Evolutionary conservation across 768 basidiomycete genomes (phyloP).

Genomic region (Boletus barrowsii): DNA sequence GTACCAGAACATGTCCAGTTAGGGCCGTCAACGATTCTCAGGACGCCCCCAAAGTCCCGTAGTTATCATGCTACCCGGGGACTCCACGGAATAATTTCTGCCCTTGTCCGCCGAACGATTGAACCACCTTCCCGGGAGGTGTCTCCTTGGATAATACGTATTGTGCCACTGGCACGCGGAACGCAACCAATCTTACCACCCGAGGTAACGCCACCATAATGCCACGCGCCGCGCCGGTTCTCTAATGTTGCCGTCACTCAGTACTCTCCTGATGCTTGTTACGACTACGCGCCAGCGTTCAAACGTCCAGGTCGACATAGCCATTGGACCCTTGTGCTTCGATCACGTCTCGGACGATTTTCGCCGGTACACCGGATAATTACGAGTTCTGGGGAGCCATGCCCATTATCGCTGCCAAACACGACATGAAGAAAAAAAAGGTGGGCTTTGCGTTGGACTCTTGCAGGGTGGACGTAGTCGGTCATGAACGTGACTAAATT

Average conservation of each 20-base stretch:
- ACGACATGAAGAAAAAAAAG: not conserved
- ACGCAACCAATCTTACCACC: not conserved
- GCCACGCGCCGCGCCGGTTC: not conserved
- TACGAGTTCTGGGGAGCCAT: not conserved
- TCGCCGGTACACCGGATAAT: not conserved
- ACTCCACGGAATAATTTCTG: too few species aligned
- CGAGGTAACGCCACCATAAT: not conserved
- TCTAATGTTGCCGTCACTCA: not conserved
- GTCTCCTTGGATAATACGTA: conserved; percentile 3
- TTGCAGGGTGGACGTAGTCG: too few species aligned
- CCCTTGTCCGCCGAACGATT: not conserved
- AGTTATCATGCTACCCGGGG: not conserved
- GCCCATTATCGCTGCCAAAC: not conserved
- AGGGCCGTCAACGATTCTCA: not conserved
- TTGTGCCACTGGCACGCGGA: not conserved
- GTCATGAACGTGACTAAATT: too few species aligned
- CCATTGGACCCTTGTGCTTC: not conserved
- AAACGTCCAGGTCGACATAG: not conserved
- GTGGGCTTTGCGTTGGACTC: too few species aligned
- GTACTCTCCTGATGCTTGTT: not conserved
- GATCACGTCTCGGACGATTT: conserved; percentile 8
- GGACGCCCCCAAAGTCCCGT: not conserved
- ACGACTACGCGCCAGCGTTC: not conserved
- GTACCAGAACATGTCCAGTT: not conserved
- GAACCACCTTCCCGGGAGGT: not conserved